Evolutionary conservation across 805 yeast genomes (phyloP).

Genomic region (Torulaspora delbrueckii): DNA sequence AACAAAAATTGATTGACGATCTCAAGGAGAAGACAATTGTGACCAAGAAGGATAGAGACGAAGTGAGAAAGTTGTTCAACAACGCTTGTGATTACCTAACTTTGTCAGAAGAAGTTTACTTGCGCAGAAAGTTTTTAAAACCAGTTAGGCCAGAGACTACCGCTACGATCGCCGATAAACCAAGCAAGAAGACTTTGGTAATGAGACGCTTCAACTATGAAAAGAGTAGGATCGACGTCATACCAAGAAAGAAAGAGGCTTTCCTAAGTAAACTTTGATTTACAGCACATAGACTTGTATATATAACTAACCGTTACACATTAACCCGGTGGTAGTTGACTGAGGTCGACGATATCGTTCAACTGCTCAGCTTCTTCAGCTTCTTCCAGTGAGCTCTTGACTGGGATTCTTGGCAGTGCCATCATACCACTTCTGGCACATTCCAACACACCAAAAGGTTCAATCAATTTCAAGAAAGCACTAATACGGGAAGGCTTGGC

Average conservation of each 20-base stretch:
- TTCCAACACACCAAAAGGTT: slow-evolving; percentile 95
- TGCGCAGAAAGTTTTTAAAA: slow-evolving; percentile 50
- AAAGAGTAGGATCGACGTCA: slow-evolving; percentile 46
- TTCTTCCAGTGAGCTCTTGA: slow-evolving; percentile 51
- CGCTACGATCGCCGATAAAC: slow-evolving; percentile 35
- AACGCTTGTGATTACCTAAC: slow-evolving; percentile 31
- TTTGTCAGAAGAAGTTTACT: slow-evolving; percentile 34
- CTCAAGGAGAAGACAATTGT: slow-evolving; percentile 17
- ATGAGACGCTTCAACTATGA: slow-evolving; percentile 59
- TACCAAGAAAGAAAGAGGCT: slow-evolving; percentile 52
- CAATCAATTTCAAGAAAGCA: slow-evolving; percentile 79
- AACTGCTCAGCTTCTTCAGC: slow-evolving; percentile 45
- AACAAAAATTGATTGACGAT: slow-evolving; percentile 24
- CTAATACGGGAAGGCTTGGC: slow-evolving; percentile 91
- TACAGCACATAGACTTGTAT: slow-evolving; percentile 5
- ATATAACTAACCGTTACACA: slow-evolving; percentile 5
- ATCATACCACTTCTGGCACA: slow-evolving; percentile 98
- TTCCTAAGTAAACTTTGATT: slow-evolving; percentile 33
- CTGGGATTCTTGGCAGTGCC: slow-evolving; percentile 95
- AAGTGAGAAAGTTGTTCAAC: slow-evolving; percentile 42
- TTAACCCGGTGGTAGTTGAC: slow-evolving; percentile 94
- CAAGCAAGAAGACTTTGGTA: slow-evolving; percentile 47
- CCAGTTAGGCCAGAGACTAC: slow-evolving; percentile 50
- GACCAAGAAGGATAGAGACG: slow-evolving; percentile 32
- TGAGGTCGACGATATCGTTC: slow-evolving; percentile 72